A percentile compares a stretch with the other conserved stretches of the same genome.
Evolutionary conservation across 2,329 filamentous ascomycete species (phyloP).

Genomic region (Westerdykella sp.): DNA sequence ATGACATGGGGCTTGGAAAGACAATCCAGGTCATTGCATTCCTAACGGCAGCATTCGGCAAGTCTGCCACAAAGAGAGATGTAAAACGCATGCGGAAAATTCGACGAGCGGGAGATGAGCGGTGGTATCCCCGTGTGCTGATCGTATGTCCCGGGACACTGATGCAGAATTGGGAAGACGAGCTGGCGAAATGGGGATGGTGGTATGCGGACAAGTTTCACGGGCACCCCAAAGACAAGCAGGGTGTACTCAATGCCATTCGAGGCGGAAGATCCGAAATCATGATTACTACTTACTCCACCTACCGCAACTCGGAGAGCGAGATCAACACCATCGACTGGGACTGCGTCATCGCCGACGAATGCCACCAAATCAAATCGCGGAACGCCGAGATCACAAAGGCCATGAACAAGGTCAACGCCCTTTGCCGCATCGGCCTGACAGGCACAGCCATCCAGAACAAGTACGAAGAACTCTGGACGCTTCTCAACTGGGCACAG

Average conservation of each 20-base stretch:
- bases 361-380: conserved; percentile 88
- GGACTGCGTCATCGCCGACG: conserved; percentile 92
- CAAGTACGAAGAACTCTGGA: conserved; percentile 96
- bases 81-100: conserved; percentile 82
- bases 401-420: conserved; percentile 84
- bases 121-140: conserved; percentile 78
- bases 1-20: conserved; percentile 97
- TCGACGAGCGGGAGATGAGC: conserved; percentile 50
- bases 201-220: conserved; percentile 85
- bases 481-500: conserved; percentile 91
- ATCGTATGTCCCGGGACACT: conserved; percentile 85
- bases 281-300: conserved; percentile 89
- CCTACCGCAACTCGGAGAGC: conserved; percentile 70
- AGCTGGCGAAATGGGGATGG: conserved; percentile 88
- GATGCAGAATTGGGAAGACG: conserved; percentile 85
- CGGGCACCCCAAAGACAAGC: conserved; percentile 56
- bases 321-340: conserved; percentile 79
- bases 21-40: conserved; percentile 95
- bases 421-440: conserved; percentile 84
- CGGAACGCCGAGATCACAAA: conserved; percentile 68
- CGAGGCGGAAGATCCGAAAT: conserved; percentile 74
- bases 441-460: conserved; percentile 98
- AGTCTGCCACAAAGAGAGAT: conserved; percentile 84
- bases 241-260: conserved; percentile 66
- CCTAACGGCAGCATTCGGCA: conserved; percentile 84